Conservation (phyloP, 441 rosid species). For the Croton setiger region DNA sequence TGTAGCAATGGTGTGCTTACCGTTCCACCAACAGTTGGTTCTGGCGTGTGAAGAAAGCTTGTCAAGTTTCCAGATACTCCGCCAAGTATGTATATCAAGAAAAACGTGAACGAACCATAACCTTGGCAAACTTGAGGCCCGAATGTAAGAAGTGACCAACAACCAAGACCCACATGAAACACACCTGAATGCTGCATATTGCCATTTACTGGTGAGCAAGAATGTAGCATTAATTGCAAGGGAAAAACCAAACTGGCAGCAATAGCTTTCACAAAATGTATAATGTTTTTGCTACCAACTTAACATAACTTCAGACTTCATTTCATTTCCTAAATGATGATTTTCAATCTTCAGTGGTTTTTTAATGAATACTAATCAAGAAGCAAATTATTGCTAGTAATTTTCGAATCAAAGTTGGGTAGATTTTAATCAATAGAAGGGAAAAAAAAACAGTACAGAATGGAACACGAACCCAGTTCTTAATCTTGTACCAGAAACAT, state of each 20-base stretch:
- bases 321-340: neutral
- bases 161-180: constrained; percentile 68
- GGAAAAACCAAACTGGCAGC: neutral
- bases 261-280: neutral
- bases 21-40: constrained; percentile 82
- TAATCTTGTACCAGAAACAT: constrained; percentile 99
- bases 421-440: constrained; percentile 17
- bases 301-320: neutral
- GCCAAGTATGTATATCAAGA: constrained; percentile 74
- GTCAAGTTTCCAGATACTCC: constrained; percentile 82
- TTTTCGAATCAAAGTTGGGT: neutral
- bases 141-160: constrained; percentile 73
- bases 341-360: neutral
- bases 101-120: constrained; percentile 69
- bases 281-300: neutral
- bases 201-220: constrained; percentile 8
- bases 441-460: constrained; percentile 23
- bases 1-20: constrained; percentile 32
- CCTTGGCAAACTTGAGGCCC: constrained; percentile 73
- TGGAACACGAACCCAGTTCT: constrained; percentile 70
- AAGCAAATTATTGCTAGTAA: neutral
- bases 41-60: constrained; percentile 84
- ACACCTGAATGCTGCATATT: constrained; percentile 73
- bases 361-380: neutral
- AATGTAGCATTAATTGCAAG: neutral